Base-by-base conservation (phyloP, 148 eudicot species). In the Amaranthus hypochondriacus region DNA sequence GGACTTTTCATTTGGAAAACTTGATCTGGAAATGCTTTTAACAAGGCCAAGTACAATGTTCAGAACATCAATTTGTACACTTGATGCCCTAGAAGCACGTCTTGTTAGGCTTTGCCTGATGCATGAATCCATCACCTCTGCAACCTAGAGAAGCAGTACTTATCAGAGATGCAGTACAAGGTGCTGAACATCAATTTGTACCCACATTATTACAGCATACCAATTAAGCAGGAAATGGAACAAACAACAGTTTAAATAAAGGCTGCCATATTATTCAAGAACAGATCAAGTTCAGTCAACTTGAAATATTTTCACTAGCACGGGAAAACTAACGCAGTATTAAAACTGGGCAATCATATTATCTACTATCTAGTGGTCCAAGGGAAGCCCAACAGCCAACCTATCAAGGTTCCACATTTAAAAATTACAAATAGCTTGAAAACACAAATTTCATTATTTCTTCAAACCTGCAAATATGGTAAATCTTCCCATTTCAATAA, bases 81-180 rank as follows among this genome's bases (percentile, higher is more conserved):
- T 65, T 21, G 81, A 76, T 58, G 74, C 79, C 75, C 82, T 82
- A 48, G 88, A 82, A 66, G 80, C 73, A 72, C 83, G 82, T 21
- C 81, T 86, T 54, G 77, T 75, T 81, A 89, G 79, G 55, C 82
- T 86, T 71, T 83, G 84, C 82, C 89, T 87, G 75, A 85, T 83
- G 82, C 88, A 83, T 69, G 74, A 55, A 87, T 91, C 95, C 79
- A 80, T 83, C 42, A 88, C 89, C 86, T 89, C 97, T 73, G 98
- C 91, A 56, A 91, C 83, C 98, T 94, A 80, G 79, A 47, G 60
- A 74, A 81, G 39, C 62, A 76, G 74, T 54, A 77, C 62, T 54
- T 62, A 62, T 73, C 70, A 76, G 73, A 55, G 39, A 56, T 53
- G 14, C 6, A 13, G 50, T 5, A 4, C 5, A 49, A 7, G 4